Evolutionary conservation across 1,284 basidiomycete genomes (phyloP), one percentile per base, ranked within the genome.

Genomic region (Taiwanofungus camphoratus): DNA sequence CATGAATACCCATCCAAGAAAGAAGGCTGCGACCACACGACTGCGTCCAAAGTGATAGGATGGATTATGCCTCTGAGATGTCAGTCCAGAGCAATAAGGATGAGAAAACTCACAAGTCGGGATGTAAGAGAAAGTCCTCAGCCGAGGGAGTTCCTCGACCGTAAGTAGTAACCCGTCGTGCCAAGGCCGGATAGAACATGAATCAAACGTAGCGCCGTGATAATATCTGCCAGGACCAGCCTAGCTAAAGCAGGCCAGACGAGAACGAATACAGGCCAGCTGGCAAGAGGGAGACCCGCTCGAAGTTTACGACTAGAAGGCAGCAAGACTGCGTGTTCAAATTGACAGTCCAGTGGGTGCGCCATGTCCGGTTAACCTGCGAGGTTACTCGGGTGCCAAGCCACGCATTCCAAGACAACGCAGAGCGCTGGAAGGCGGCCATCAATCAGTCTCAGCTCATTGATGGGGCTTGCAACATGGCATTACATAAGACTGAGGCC

Each of bases 1-100:
- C 36, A 74, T 61, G 52, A 76, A 75, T 4, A 73, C 70, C 58
- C 69, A 70, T 36, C 75, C 76, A 13, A 76, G 61, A 41, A 73
- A 71, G 55, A 78, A 78, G 5, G 67, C 57, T 23, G 66, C 54
- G 27, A 72, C 59, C 30, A 68, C 60, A 36, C 64, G 69, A 54
- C 74, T 76, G 36, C 23, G 11, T 38, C 13, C 18, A 31, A 40
- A 36, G 15, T 41, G 22, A n/a, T n/a, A 35, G 11, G 23, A 43
- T 41, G 18, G 38, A 31, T 26, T 33, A 36, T 27, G 32, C 18
- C 21, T 26, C 5, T 8, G 16, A 4, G 4, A 13, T 9, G 5
- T 7, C 7, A 12, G 9, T 34, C 39, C 19, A 27, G 18, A 39
- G 11, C 31, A 47, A 41, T 31, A 20, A 5, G 19, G 37, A 31